Base-by-base conservation (phyloP, 495 filamentous ascomycete genomes). In the Clavariopsis aquatica region DNA sequence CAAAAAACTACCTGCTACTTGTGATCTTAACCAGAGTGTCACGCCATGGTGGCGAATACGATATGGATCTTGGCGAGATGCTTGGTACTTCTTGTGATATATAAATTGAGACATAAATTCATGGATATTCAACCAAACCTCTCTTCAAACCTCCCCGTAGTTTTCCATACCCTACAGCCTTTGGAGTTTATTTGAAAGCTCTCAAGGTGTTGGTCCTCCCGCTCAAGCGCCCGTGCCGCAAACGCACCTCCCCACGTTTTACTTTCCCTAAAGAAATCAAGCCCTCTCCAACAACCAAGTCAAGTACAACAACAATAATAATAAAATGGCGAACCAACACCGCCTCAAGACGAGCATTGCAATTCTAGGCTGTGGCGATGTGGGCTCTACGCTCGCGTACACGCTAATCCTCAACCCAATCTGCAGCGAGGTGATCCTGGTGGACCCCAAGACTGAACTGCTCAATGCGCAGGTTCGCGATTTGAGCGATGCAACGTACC, bases 401-500 rank as follows among this genome's bases (percentile, higher is more conserved):
- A 74, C 78, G 10, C 72, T 82, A 1, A 74, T 82, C 58, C 76
- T 78, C 43, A 64, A 70, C 29, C 73, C 70, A 26, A 62, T 77
- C 24, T 75, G 73, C 8, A 52, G 56, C 56, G 76, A 79, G 36
- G 71, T 82, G 2, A 71, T 81, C 36, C 72, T 82, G 10, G 78
- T 81, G 3, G 80, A 82, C 55, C 70, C 74, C 47, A 72, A 78
- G 43, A 57, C 68, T 2, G 64, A 65, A n/a, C 55, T 73, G 31
- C 62, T 77, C 34, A 71, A 78, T 54, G 78, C 67, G n/a, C 80
- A 82, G 65, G 77, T 80, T 5, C 70, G 70, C 55, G 80, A 82
- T 71, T 74, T 82, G 9, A 67, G 74, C 13, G 80, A 82, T 66
- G 79, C 73, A 0, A 74, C 76, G 12, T 78, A 64, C 62, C 62